phyloP scores from a whole-genome alignment of 1,284 basidiomycete genomes.

The Moesziomyces sp. region DNA sequence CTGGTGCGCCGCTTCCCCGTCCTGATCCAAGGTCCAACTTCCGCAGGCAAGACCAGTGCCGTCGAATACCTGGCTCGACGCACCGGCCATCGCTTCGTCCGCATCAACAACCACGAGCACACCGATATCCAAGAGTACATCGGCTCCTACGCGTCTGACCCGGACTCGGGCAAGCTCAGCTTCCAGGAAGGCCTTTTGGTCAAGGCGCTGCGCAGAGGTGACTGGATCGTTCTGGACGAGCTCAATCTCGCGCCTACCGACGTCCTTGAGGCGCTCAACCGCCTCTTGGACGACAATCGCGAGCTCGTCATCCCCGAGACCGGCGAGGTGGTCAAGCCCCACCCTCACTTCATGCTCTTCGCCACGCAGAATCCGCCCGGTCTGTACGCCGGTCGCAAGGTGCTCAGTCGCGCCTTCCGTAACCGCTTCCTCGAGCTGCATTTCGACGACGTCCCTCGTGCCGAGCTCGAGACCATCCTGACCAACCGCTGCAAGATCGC shows the following conservation, averaged over 20 bases:
- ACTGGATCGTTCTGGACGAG: constrained; percentile 99
- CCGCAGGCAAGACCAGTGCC: constrained; percentile 95
- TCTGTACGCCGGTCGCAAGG: constrained; percentile 94
- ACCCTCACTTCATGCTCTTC: constrained; percentile 97
- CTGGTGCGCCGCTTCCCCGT: constrained; percentile 90
- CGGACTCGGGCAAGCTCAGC: constrained; percentile 87
- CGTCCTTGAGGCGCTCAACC: constrained; percentile 95
- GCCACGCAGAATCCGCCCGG: constrained; percentile 98
- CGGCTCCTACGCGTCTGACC: constrained; percentile 94
- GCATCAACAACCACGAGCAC: constrained; percentile 99
- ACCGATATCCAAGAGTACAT: constrained; percentile 98
- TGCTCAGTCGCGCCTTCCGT: constrained; percentile 93
- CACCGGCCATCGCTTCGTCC: constrained; percentile 94
- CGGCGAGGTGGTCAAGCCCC: constrained; percentile 90
- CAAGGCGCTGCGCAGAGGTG: constrained; percentile 87
- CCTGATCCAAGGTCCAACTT: constrained; percentile 97
- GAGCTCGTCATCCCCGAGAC: constrained; percentile 97
- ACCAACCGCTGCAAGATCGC: constrained; percentile 64
- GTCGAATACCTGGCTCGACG: constrained; percentile 93
- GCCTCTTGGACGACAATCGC: constrained; percentile 95
- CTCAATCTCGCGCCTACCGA: constrained; percentile 97
- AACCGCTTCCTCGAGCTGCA: constrained; percentile 99
- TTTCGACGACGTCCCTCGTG: constrained; percentile 95
- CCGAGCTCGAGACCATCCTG: constrained; percentile 87
- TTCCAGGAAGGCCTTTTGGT: constrained; percentile 93